These are phyloP conservation scores for Lodderomyces pseudojiufengensis DNA, from an alignment of 1,139 yeast genomes.

Conservation along the genomic window DNA sequence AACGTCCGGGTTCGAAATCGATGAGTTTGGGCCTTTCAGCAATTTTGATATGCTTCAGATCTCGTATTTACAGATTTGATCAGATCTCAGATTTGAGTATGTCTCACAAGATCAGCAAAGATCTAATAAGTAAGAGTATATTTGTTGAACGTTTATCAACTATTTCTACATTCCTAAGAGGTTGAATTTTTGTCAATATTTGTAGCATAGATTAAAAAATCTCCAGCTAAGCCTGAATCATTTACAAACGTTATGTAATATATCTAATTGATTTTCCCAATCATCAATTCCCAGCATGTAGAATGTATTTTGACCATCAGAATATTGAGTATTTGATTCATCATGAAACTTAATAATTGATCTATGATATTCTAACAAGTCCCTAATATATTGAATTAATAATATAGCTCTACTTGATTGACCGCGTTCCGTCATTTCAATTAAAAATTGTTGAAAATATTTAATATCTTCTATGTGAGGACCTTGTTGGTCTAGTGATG, in stretches of 20 bases:
- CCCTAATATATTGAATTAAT: constrained; percentile 20
- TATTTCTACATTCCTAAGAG: too few species aligned
- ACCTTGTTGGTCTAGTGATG: constrained; percentile 43
- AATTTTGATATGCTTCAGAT: too few species aligned
- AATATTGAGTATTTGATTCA: not conserved
- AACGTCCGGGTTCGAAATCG: too few species aligned
- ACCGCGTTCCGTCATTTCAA: constrained; percentile 17
- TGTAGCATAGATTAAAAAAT: too few species aligned
- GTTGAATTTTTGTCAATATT: too few species aligned
- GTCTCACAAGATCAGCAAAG: too few species aligned
- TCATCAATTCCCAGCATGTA: constrained; percentile 21
- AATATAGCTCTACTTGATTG: constrained; percentile 21
- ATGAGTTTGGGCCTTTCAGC: too few species aligned
- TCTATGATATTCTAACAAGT: constrained; percentile 13
- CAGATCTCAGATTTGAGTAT: too few species aligned
- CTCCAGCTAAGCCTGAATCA: too few species aligned
- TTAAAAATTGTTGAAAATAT: constrained; percentile 30
- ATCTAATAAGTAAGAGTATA: too few species aligned
- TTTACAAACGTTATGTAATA: not conserved
- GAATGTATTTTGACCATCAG: constrained; percentile 5
- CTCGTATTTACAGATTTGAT: too few species aligned
- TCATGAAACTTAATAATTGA: constrained; percentile 6
- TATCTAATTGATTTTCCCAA: constrained; percentile 18
- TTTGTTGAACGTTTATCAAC: too few species aligned
- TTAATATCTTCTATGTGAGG: constrained; percentile 58